Conservation (phyloP, 163 green algal genomes). For the Coccomyxa subellipsoidea region DNA sequence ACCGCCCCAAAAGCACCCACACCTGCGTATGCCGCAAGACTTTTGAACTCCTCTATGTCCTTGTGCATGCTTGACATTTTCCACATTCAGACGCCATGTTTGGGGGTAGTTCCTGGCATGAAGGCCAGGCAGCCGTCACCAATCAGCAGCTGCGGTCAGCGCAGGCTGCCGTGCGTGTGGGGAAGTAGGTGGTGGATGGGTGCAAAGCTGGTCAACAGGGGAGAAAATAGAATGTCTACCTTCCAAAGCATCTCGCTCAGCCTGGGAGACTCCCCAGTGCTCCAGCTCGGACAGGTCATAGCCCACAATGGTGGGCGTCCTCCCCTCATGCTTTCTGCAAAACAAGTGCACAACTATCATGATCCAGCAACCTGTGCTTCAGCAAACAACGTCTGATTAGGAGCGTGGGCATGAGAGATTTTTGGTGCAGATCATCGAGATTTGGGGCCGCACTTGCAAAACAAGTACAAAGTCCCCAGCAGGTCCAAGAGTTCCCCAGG, state of each 20-base stretch:
- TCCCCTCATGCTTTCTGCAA: slow-evolving; percentile 24
- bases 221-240: not conserved
- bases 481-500: slow-evolving; percentile 26
- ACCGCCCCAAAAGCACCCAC: slow-evolving; percentile 25
- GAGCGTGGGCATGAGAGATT: too few species aligned
- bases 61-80: too few species aligned
- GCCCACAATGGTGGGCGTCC: slow-evolving; percentile 8
- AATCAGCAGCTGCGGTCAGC: not conserved
- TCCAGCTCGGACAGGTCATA: slow-evolving; percentile 19
- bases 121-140: not conserved
- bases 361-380: too few species aligned
- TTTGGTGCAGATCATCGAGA: not conserved
- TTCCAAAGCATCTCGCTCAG: not conserved
- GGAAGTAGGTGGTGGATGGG: too few species aligned
- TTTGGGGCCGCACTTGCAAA: slow-evolving; percentile 33
- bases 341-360: too few species aligned
- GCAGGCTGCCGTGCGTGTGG: too few species aligned
- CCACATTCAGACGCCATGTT: too few species aligned
- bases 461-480: slow-evolving; percentile 41
- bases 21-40: too few species aligned
- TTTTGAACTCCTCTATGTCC: too few species aligned
- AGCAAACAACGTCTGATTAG: too few species aligned
- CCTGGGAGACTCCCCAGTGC: slow-evolving; percentile 16
- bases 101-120: too few species aligned
- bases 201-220: too few species aligned